A percentile compares a stretch with the other conserved stretches of the same genome.
Evolutionary conservation across 2,329 filamentous ascomycete species (phyloP).

Genomic region (Cryphonectria naterciae): DNA sequence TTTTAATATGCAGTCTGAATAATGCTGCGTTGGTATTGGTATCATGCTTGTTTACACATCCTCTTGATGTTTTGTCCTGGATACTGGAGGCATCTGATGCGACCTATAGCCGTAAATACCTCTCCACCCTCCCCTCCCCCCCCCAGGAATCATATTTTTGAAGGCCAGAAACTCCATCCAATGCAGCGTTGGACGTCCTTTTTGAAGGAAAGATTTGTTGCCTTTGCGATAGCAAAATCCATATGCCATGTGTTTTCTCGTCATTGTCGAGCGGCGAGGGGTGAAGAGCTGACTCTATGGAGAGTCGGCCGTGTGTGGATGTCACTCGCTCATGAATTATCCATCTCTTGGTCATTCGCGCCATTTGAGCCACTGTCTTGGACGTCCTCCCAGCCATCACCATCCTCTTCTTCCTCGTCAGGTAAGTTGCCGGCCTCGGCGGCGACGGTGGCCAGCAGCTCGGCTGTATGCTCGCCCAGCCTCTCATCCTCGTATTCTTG

Average conservation of each 20-base stretch:
- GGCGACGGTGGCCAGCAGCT: slow-evolving; percentile 68
- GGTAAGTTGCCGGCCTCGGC: slow-evolving; percentile 65
- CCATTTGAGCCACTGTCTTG: slow-evolving; percentile 50
- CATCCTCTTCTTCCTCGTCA: slow-evolving; percentile 60
- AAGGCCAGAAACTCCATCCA: background rate
- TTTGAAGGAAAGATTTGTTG: too few species aligned
- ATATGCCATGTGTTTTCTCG: background rate
- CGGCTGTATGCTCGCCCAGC: slow-evolving; percentile 73
- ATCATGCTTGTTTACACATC: slow-evolving; percentile 4
- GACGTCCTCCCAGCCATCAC: slow-evolving; percentile 49
- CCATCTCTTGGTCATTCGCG: slow-evolving; percentile 57
- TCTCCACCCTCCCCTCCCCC: background rate
- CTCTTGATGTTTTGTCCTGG: background rate
- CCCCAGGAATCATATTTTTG: background rate
- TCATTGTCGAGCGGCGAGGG: background rate
- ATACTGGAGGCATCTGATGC: background rate
- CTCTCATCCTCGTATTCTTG: slow-evolving; percentile 87
- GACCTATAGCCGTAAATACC: background rate
- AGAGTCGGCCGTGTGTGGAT: slow-evolving; percentile 37
- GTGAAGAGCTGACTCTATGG: slow-evolving; percentile 41
- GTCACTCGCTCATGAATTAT: slow-evolving; percentile 39
- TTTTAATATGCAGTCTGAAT: background rate
- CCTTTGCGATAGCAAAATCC: background rate
- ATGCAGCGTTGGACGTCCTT: background rate
- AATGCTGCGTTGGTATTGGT: background rate